Conservation (phyloP, 192 early-diverging fungal genomes). For the Podila horticola region DNA sequence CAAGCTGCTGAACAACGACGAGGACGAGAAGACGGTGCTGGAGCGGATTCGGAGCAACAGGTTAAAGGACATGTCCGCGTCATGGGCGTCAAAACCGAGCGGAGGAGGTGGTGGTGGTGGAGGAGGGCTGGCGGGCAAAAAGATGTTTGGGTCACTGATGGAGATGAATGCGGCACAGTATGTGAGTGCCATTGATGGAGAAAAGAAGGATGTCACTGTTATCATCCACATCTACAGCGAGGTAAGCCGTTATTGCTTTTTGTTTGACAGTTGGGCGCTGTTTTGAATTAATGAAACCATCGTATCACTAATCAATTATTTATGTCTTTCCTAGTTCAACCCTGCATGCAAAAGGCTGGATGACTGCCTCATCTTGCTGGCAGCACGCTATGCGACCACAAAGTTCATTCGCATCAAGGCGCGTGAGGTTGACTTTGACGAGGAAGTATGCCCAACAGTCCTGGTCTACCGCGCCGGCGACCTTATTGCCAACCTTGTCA, state of each 20-base stretch:
- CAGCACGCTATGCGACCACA: constrained; percentile 58
- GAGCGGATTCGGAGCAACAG: constrained; percentile 55
- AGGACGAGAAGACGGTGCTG: constrained; percentile 52
- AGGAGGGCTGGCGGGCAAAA: constrained; percentile 6
- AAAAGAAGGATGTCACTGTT: constrained; percentile 58
- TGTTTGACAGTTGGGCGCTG: background rate
- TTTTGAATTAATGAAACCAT: background rate
- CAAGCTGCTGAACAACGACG: constrained; percentile 43
- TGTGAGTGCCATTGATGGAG: constrained; percentile 60
- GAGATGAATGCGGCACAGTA: constrained; percentile 61
- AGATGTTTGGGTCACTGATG: constrained; percentile 59
- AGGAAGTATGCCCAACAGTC: constrained; percentile 64
- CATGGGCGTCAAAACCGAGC: constrained; percentile 26
- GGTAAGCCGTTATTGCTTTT: constrained; percentile 36
- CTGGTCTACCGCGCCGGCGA: constrained; percentile 63
- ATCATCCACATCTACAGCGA: constrained; percentile 65
- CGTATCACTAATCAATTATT: constrained; percentile 1
- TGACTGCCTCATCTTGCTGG: constrained; percentile 52
- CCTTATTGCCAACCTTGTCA: constrained; percentile 64
- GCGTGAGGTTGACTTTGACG: constrained; percentile 64
- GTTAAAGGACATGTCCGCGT: constrained; percentile 45
- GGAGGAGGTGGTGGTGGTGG: constrained; percentile 11
- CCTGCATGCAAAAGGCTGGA: constrained; percentile 54
- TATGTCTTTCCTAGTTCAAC: constrained; percentile 12
- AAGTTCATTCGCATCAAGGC: constrained; percentile 65